Evolutionary conservation across 495 filamentous ascomycete genomes (phyloP).

Genomic region (Penicillium canariense): DNA sequence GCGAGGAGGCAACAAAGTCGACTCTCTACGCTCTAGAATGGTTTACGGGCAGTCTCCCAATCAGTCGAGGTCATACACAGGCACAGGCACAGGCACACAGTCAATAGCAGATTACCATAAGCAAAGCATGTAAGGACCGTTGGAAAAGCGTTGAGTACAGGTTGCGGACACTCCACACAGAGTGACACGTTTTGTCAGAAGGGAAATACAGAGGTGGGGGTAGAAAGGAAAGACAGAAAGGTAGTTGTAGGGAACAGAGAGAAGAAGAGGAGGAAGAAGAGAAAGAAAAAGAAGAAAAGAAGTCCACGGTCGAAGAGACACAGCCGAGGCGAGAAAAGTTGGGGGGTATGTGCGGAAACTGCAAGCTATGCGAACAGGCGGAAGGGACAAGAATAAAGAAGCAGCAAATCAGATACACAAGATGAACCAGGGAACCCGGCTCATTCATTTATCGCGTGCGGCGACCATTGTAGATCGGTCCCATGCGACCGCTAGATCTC

Average conservation of each 20-base stretch:
- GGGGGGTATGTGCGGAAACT: slow-evolving; percentile 29
- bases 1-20: neutral
- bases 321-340: slow-evolving; percentile 16
- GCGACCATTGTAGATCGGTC: slow-evolving; percentile 31
- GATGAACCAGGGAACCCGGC: neutral
- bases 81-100: neutral
- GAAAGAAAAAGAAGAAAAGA: slow-evolving; percentile 23
- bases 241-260: neutral
- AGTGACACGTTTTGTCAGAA: slow-evolving; percentile 11
- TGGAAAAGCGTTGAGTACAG: slow-evolving; percentile 3
- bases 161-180: slow-evolving; percentile 3
- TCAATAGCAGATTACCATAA: neutral
- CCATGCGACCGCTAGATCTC: slow-evolving; percentile 31
- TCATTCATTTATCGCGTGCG: slow-evolving; percentile 30
- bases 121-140: neutral
- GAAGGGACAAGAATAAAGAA: slow-evolving; percentile 6
- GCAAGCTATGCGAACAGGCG: slow-evolving; percentile 32
- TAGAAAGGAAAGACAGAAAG: slow-evolving; percentile 13
- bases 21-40: neutral
- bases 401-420: slow-evolving; percentile 1
- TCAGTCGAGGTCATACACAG: neutral
- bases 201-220: slow-evolving; percentile 10
- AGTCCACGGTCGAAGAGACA: slow-evolving; percentile 24
- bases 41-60: too few species aligned
- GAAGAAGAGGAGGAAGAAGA: slow-evolving; percentile 15